These are phyloP conservation scores for Podospora sp. DNA, from an alignment of 495 filamentous ascomycete genomes.

Conservation along the genomic window DNA sequence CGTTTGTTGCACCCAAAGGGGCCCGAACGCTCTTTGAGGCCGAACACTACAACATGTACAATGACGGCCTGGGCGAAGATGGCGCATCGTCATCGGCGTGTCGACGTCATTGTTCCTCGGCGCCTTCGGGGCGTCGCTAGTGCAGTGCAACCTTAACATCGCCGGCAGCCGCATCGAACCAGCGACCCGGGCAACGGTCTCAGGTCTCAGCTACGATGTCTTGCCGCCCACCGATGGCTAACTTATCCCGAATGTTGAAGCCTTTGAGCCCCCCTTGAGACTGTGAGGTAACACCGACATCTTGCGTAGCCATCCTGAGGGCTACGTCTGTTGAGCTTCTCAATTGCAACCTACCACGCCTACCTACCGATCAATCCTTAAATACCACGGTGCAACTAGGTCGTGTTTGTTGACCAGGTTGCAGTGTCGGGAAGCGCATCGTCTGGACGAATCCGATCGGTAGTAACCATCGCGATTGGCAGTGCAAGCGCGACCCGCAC, in stretches of 20 bases:
- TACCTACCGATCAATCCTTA: no score
- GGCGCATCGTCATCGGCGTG: conserved; percentile 7
- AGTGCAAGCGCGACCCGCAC: no score
- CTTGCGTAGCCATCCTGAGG: no score
- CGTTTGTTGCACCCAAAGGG: not conserved
- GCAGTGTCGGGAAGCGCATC: no score
- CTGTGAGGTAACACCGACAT: not conserved
- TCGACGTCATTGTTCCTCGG: conserved; percentile 25
- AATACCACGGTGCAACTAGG: no score
- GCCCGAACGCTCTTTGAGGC: not conserved
- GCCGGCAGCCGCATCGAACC: conserved; percentile 2
- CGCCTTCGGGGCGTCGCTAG: not conserved
- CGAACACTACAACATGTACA: not conserved
- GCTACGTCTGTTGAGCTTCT: no score
- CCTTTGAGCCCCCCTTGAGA: not conserved
- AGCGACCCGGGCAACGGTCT: not conserved
- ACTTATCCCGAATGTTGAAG: not conserved
- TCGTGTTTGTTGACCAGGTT: no score
- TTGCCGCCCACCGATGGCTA: not conserved
- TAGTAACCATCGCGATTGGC: no score
- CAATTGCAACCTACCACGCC: no score
- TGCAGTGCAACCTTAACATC: conserved; percentile 22
- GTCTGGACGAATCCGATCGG: no score
- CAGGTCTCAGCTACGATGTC: not conserved
- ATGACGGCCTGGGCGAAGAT: not conserved